Conservation (phyloP, 2,329 filamentous ascomycete genomes). For the Cercospora zeae-maydis region DNA sequence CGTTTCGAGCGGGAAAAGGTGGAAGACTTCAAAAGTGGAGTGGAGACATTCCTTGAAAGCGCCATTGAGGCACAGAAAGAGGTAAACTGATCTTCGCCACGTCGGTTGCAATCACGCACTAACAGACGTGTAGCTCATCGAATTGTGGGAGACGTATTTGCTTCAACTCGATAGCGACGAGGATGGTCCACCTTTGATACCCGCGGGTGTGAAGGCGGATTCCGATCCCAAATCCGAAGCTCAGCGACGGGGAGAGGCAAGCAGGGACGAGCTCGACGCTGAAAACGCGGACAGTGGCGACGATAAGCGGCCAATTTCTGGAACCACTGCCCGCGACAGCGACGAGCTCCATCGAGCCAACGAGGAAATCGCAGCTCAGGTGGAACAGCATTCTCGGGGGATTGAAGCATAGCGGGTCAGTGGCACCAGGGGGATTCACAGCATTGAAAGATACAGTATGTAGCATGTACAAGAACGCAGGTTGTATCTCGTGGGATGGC, state of each 20-base stretch:
- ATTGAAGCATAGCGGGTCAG: slow-evolving; percentile 10
- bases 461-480: neutral
- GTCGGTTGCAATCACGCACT: slow-evolving; percentile 24
- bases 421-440: neutral
- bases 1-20: slow-evolving; percentile 96
- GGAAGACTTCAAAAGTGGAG: slow-evolving; percentile 96
- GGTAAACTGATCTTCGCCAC: slow-evolving; percentile 52
- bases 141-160: slow-evolving; percentile 98
- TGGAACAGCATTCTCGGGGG: slow-evolving; percentile 7
- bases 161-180: slow-evolving; percentile 95
- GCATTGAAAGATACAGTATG: neutral
- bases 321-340: slow-evolving; percentile 23
- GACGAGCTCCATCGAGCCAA: slow-evolving; percentile 19
- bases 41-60: slow-evolving; percentile 95
- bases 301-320: slow-evolving; percentile 19
- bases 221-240: slow-evolving; percentile 21
- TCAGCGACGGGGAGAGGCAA: slow-evolving; percentile 20
- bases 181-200: slow-evolving; percentile 52
- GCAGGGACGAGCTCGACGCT: slow-evolving; percentile 18
- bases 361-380: slow-evolving; percentile 17
- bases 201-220: slow-evolving; percentile 31
- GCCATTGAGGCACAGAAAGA: slow-evolving; percentile 98
- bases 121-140: slow-evolving; percentile 56
- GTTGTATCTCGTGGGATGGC: neutral
- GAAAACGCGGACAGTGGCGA: slow-evolving; percentile 16